Percentiles rank a stretch among this genome's conserved stretches.
Conservation (phyloP, 768 basidiomycete genomes). For the Crassisporium funariophilum region DNA sequence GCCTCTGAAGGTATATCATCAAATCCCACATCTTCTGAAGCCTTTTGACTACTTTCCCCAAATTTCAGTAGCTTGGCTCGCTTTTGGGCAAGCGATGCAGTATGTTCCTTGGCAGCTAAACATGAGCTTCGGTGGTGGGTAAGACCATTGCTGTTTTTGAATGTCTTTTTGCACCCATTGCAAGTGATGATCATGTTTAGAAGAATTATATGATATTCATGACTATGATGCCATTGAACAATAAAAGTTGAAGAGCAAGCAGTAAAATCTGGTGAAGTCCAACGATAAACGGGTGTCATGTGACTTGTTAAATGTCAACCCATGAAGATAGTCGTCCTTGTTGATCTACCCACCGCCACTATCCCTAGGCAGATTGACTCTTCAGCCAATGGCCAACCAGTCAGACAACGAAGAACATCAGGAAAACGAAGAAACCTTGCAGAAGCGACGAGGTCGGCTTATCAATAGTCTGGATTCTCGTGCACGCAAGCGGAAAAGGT, state of each 20-base stretch:
- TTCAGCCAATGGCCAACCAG: background rate
- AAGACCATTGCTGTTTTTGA: slow-evolving; percentile 1
- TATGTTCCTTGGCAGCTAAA: background rate
- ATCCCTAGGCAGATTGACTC: too few species aligned
- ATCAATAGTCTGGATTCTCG: background rate
- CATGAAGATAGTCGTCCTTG: background rate
- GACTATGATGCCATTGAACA: background rate
- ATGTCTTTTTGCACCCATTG: background rate
- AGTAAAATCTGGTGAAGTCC: background rate
- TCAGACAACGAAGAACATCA: background rate
- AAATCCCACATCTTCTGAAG: background rate
- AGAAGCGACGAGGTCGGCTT: background rate
- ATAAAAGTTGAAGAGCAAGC: background rate
- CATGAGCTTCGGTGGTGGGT: slow-evolving; percentile 1
- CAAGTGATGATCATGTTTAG: background rate
- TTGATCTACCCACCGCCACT: background rate
- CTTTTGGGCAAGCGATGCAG: background rate
- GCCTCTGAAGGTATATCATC: too few species aligned
- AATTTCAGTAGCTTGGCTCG: background rate
- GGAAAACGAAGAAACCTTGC: background rate
- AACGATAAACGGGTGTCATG: background rate
- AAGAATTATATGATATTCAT: slow-evolving; percentile 3
- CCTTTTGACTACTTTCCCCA: background rate
- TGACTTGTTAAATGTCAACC: background rate
- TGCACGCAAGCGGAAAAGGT: background rate